Base-by-base conservation (phyloP, 1,284 basidiomycete genomes). In the Agaricales sp. region DNA sequence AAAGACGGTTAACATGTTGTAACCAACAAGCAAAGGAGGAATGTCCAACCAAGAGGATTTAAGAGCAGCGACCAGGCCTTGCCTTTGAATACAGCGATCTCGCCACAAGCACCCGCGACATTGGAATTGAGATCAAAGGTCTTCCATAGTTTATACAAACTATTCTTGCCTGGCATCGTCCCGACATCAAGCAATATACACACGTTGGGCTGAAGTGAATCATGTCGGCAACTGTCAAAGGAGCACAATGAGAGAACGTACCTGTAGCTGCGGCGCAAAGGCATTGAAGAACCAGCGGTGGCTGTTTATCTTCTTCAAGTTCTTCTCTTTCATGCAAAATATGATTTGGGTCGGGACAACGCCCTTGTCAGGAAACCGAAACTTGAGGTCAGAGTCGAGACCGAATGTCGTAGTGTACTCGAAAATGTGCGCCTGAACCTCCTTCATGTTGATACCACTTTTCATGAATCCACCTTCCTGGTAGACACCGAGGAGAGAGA, bases 241-340 rank as follows among this genome's bases (percentile, higher is more conserved):
- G 11, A n/a, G n/a, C n/a, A n/a, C n/a, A 24, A 13, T 20, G n/a
- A 13, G 20, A 45, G 60, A 38, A 63, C 67, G 63, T 45, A 85
- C 87, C 74, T 92, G 80, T 19, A 87, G 61, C 59, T 83, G 65
- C 1, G 76, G 70, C 0, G 73, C 81, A 62, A 96, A 94, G 0
- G 91, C 93, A 61, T 95, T 95, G 66, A 96, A 95, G 64, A 93
- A 92, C 93, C 91, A 94, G 43, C 92, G 73, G 61, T 98, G 94
- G 52, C 87, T 90, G 60, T 95, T 97, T 62, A 97, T 94, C 70
- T 97, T 97, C 71, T 92, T 94, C 60, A 87, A 82, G 63, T 96
- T 96, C 71, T 85, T 90, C 68, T 91, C 93, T 72, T 98, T 97
- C 70, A 97, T 78, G 60, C 83, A 87, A 62, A 93, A 92, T 24